These are phyloP conservation scores for Serendipita sp. DNA, from an alignment of 768 basidiomycete genomes.

Conservation along the genomic window DNA sequence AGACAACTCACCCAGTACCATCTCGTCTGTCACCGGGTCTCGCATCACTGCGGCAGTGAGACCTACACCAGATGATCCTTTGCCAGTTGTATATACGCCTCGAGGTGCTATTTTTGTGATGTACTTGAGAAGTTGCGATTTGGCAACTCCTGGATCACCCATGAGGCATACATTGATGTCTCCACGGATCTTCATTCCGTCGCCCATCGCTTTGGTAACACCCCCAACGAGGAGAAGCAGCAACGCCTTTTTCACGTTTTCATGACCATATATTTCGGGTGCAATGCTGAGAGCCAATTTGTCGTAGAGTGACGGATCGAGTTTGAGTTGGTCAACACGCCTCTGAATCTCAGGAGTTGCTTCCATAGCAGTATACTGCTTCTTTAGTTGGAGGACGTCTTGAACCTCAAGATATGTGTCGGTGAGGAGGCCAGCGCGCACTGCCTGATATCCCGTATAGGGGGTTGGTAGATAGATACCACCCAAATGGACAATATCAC, in stretches of 20 bases:
- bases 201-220: slow-evolving; percentile 86
- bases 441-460: slow-evolving; percentile 93
- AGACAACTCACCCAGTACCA: slow-evolving; percentile 73
- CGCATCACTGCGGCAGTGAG: slow-evolving; percentile 98
- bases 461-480: slow-evolving; percentile 96
- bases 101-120: slow-evolving; percentile 97
- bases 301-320: slow-evolving; percentile 68
- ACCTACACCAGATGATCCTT: slow-evolving; percentile 97
- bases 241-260: slow-evolving; percentile 93
- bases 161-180: slow-evolving; percentile 96
- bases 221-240: slow-evolving; percentile 87
- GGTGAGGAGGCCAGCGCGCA: slow-evolving; percentile 89
- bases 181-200: slow-evolving; percentile 98
- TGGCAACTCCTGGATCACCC: slow-evolving; percentile 99
- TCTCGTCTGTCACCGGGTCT: slow-evolving; percentile 97
- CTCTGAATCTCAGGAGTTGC: slow-evolving; percentile 68
- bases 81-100: slow-evolving; percentile 95
- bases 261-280: slow-evolving; percentile 95
- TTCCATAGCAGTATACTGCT: slow-evolving; percentile 93
- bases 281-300: slow-evolving; percentile 88
- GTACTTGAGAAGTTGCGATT: slow-evolving; percentile 92
- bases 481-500: slow-evolving; percentile 89
- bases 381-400: slow-evolving; percentile 86
- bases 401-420: slow-evolving; percentile 94
- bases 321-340: slow-evolving; percentile 48